Evolutionary conservation across 1,284 basidiomycete species (phyloP).

Genomic region (Exsudoporus floridanus): DNA sequence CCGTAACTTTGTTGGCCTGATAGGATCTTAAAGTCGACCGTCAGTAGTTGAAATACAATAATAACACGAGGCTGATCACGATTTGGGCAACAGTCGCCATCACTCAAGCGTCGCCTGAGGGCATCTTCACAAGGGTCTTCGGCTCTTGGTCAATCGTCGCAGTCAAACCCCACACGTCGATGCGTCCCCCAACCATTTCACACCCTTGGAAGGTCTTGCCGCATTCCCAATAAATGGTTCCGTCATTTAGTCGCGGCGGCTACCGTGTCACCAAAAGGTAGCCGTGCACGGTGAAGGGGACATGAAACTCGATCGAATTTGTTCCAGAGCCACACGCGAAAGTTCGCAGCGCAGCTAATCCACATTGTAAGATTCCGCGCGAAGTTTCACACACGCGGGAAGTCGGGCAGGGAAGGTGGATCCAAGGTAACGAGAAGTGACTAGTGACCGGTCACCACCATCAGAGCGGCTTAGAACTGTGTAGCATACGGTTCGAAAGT

Average conservation of each 20-base stretch:
- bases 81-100: conserved; percentile 19
- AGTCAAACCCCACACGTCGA: conserved; percentile 16
- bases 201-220: conserved; percentile 4
- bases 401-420: conserved; percentile 3
- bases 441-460: conserved; percentile 3
- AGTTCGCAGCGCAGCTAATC: conserved; percentile 16
- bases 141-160: conserved; percentile 12
- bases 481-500: conserved; percentile 10
- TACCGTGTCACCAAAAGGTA: conserved; percentile 13
- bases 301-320: conserved; percentile 9
- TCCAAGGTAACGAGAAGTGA: conserved; percentile 2
- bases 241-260: conserved; percentile 2
- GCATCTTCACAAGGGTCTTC: conserved; percentile 20
- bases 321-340: conserved; percentile 7
- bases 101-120: conserved; percentile 22
- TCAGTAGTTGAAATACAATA: conserved; percentile 15
- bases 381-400: conserved; percentile 3
- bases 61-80: conserved; percentile 25
- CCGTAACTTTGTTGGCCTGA: conserved; percentile 10
- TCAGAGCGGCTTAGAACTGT: conserved; percentile 3
- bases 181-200: conserved; percentile 6
- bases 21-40: conserved; percentile 17
- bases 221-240: neutral
- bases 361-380: conserved; percentile 4
- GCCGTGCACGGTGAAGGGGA: conserved; percentile 19